Evolutionary conservation across 2,329 filamentous ascomycete genomes (phyloP).

Genomic region (Aspergillus brasiliensis): DNA sequence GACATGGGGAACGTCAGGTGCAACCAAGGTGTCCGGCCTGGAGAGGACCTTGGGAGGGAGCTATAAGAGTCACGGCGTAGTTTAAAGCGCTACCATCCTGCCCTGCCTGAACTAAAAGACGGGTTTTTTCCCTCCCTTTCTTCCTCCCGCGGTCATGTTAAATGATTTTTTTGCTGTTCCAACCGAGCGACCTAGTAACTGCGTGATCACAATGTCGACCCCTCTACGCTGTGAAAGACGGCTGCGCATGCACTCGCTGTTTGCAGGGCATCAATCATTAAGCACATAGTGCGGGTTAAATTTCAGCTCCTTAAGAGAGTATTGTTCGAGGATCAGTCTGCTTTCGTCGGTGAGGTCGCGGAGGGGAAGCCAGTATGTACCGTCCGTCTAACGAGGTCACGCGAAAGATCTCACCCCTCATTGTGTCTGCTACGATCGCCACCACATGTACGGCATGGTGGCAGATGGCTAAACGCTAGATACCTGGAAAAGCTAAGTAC

Average conservation of each 20-base stretch:
- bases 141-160: neutral
- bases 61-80: neutral
- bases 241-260: neutral
- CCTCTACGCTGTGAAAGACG: neutral
- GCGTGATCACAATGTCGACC: neutral
- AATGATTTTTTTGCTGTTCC: neutral
- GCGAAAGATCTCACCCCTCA: neutral
- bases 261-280: too few species aligned
- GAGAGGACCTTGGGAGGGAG: conserved; percentile 7
- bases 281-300: too few species aligned
- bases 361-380: neutral
- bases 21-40: neutral
- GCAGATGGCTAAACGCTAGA: neutral
- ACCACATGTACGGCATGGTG: neutral
- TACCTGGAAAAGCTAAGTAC: neutral
- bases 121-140: neutral
- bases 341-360: neutral
- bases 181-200: neutral
- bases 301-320: too few species aligned
- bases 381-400: neutral
- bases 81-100: neutral
- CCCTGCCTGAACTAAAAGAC: too few species aligned
- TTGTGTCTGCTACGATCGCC: neutral
- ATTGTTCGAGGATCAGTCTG: neutral
- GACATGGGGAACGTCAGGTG: neutral